Evolutionary conservation across 1,284 basidiomycete genomes (phyloP), one percentile per base, ranked within the genome.

Genomic region (Pholiota adiposa): DNA sequence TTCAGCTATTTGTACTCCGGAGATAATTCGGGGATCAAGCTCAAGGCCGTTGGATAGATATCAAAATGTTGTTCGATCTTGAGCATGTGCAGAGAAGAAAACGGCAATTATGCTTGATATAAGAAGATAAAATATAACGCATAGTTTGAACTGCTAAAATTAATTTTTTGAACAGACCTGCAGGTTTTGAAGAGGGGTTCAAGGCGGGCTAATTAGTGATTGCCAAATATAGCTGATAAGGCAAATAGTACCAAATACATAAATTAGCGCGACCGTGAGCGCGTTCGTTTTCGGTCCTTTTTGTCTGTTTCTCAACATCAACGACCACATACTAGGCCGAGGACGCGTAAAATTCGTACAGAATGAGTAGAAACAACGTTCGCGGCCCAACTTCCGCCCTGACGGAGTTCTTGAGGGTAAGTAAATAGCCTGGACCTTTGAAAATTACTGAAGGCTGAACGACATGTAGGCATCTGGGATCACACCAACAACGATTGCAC

Each of bases 301-400:
- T 49, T 11, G 23, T 27, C 11, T 23, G 3, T 9, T 6, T 25
- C 25, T n/a, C n/a, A 2, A 19, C n/a, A n/a, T n/a, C n/a, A n/a
- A n/a, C n/a, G n/a, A n/a, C 14, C 43, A 25, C 19, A 29, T 49
- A 9, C 46, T 27, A 25, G 23, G n/a, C n/a, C 29, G 9, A 11
- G 48, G 19, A 50, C 1, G 18, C 49, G n/a, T 23, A 5, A 14
- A 27, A 46, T 9, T 7, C 8, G 3, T 27, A 4, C 19, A 58
- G 43, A 34, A 75, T 75, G 73, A 72, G 69, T 59, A 66, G 69
- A 25, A 90, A 89, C 73, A 90, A 90, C 60, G 89, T 97, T 43
- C 84, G 92, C 18, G 96, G 96, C 0, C 96, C 96, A 0, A 88
- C 92, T 0, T 96, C 94, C 48, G 96, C 96, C 0, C 77, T 98